Percentiles rank a stretch among this genome's conserved stretches.
These are phyloP conservation scores for Yarrowia hollandica DNA, from an alignment of 805 yeast species.

Conservation along the genomic window DNA sequence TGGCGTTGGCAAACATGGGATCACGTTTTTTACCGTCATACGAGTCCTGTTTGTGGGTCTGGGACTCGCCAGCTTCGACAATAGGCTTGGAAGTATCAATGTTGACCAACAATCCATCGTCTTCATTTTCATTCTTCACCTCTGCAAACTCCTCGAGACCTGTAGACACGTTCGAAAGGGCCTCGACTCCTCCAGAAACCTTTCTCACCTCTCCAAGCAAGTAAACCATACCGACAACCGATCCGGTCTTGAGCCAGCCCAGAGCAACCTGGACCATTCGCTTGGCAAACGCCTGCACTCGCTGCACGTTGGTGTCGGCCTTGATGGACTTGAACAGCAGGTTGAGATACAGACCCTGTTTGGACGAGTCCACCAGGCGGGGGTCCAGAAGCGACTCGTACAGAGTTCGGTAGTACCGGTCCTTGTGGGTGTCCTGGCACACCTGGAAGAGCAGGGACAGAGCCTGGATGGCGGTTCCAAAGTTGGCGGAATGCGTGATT, in stretches of 20 bases:
- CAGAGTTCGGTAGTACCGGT: slow-evolving; percentile 78
- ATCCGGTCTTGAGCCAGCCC: slow-evolving; percentile 86
- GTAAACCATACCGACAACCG: slow-evolving; percentile 78
- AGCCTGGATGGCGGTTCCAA: slow-evolving; percentile 92
- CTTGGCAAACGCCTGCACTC: slow-evolving; percentile 88
- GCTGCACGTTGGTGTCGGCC: slow-evolving; percentile 56
- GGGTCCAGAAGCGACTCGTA: slow-evolving; percentile 88
- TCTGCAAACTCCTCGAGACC: slow-evolving; percentile 46
- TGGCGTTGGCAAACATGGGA: slow-evolving; percentile 89
- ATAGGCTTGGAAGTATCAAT: slow-evolving; percentile 1
- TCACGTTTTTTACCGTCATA: slow-evolving; percentile 91
- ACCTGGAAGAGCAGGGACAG: slow-evolving; percentile 82
- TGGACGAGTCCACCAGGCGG: slow-evolving; percentile 80
- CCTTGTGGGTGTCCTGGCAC: slow-evolving; percentile 47
- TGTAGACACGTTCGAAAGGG: slow-evolving; percentile 60
- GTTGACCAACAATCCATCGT: slow-evolving; percentile 30
- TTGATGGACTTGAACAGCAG: slow-evolving; percentile 80
- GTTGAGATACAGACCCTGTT: slow-evolving; percentile 89
- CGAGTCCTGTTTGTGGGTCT: slow-evolving; percentile 30
- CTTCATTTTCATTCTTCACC: slow-evolving; percentile 36
- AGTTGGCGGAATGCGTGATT: slow-evolving; percentile 91
- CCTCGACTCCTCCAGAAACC: slow-evolving; percentile 30
- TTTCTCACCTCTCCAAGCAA: slow-evolving; percentile 69
- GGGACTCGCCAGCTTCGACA: slow-evolving; percentile 18
- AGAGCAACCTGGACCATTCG: slow-evolving; percentile 81